Base-by-base conservation (phyloP, 2,329 filamentous ascomycete genomes). In the Fusarium torulosum region DNA sequence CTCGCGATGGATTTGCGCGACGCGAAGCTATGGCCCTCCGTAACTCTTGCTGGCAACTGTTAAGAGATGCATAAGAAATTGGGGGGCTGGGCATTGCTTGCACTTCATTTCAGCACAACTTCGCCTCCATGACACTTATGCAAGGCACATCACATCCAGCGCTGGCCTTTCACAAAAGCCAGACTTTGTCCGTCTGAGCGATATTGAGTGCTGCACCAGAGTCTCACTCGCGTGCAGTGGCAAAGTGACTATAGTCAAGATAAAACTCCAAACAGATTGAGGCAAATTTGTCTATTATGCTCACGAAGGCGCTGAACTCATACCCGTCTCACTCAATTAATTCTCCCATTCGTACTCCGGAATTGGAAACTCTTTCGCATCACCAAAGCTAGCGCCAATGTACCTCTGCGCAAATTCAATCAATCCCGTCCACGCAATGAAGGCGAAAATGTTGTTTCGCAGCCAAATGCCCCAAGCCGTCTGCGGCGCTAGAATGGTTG, bases 381-480 rank as follows among this genome's bases (percentile, higher is more conserved):
- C 56, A 3, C 60, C 57, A 46, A 74, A 72, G 1, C 53, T 57
- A 21, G 65, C 52, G 13, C 66, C 75, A 69, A 81, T 77, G 5
- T 50, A 61, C 5, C n/a, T 43, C 19, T 69, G 68, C 2, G 33
- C 41, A 77, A 75, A 17, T 71, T 73, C 43, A 74, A 66, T 25
- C 23, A 81, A 60, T 4, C 75, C 70, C 2, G 68, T 77, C 79
- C 79, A 80, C 29, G 74, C 71, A 15, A 84, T 59, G 7, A 83
- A 72, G 6, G 74, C 72, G 51, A 85, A 79, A 1, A 82, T 59
- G 1, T 58, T 59, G 46, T 85, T 83, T 25, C 83, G 74, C 23
- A 84, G 3, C 79, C 80, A 79, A 19, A 84, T 73, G 0, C 79
- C 82, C 79, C 79, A 82, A 8, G 71, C 73, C 9, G 80, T 82